A percentile compares a stretch with the other conserved stretches of the same genome.
These are phyloP conservation scores for Microdochium trichocladiopsis DNA, from an alignment of 2,329 filamentous ascomycete species.

Conservation along the genomic window DNA sequence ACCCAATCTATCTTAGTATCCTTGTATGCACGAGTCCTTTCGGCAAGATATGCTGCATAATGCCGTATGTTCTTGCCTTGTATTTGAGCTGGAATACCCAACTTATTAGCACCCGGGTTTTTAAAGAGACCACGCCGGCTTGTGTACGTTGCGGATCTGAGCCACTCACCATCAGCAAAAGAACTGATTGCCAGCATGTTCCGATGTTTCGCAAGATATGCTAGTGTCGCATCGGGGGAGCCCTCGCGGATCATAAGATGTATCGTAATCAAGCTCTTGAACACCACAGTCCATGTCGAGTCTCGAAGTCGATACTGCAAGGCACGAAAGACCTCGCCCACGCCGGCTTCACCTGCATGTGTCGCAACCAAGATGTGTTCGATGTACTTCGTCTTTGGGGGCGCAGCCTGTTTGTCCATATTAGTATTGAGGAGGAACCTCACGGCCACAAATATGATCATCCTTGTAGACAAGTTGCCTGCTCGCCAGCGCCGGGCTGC, in stretches of 20 bases:
- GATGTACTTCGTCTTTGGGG: conserved; percentile 98
- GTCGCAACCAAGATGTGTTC: conserved; percentile 96
- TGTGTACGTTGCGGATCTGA: background rate
- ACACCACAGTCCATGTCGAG: conserved; percentile 98
- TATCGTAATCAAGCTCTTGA: conserved; percentile 93
- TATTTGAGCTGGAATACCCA: conserved; percentile 62
- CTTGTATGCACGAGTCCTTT: conserved; percentile 74
- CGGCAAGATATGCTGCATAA: conserved; percentile 80
- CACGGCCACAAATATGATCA: too few relatives aligned
- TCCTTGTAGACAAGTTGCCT: too few relatives aligned
- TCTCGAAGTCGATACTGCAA: conserved; percentile 84
- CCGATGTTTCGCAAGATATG: conserved; percentile 75
- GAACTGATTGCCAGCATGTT: conserved; percentile 80
- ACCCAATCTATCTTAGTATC: conserved; percentile 90
- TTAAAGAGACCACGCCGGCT: background rate
- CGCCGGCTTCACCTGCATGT: conserved; percentile 87
- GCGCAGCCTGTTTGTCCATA: conserved; percentile 61
- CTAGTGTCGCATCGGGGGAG: conserved; percentile 78
- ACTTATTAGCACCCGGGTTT: conserved; percentile 9
- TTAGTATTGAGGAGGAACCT: conserved; percentile 7
- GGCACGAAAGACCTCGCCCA: conserved; percentile 91
- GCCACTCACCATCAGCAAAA: conserved; percentile 77
- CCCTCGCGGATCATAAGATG: conserved; percentile 98
- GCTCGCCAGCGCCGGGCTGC: background rate
- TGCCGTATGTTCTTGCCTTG: conserved; percentile 92